These are phyloP conservation scores for Agaricus blazei DNA, from an alignment of 768 basidiomycete genomes.

Conservation along the genomic window DNA sequence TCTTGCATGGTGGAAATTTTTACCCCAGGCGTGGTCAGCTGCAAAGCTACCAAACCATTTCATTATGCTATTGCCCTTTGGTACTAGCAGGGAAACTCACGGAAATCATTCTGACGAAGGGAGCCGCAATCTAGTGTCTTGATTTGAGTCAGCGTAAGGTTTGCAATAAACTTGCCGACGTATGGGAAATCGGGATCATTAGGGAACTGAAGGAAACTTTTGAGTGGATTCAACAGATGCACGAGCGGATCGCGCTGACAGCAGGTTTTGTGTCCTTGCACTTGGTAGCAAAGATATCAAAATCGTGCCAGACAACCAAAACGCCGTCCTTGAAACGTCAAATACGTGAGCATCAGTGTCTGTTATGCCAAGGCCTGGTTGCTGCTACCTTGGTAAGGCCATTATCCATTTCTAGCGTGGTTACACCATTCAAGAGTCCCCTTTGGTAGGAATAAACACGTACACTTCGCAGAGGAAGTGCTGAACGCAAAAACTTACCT, in stretches of 20 bases:
- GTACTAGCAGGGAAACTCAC: slow-evolving; percentile 33
- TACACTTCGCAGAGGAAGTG: neutral
- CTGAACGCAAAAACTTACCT: slow-evolving; percentile 41
- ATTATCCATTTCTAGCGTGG: slow-evolving; percentile 76
- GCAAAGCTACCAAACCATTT: slow-evolving; percentile 40
- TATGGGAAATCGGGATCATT: slow-evolving; percentile 65
- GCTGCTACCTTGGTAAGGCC: slow-evolving; percentile 59
- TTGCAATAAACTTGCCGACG: slow-evolving; percentile 72
- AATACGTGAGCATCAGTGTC: neutral
- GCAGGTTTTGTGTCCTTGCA: slow-evolving; percentile 65
- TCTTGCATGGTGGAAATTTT: slow-evolving; percentile 71
- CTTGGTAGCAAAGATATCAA: slow-evolving; percentile 55
- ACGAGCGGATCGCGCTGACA: slow-evolving; percentile 29
- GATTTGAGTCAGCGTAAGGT: slow-evolving; percentile 73
- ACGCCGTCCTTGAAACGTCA: slow-evolving; percentile 55
- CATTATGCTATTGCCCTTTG: neutral
- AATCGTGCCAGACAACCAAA: slow-evolving; percentile 81
- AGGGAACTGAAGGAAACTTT: slow-evolving; percentile 32
- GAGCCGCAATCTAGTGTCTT: slow-evolving; percentile 82
- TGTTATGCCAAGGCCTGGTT: neutral
- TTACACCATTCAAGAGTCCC: slow-evolving; percentile 72
- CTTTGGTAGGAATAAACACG: slow-evolving; percentile 26
- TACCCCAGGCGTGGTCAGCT: slow-evolving; percentile 60
- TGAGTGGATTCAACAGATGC: slow-evolving; percentile 6
- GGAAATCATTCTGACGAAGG: slow-evolving; percentile 49